Evolutionary conservation across 2,329 filamentous ascomycete genomes (phyloP).

Genomic region (Stagonosporopsis cucurbitacearum): DNA sequence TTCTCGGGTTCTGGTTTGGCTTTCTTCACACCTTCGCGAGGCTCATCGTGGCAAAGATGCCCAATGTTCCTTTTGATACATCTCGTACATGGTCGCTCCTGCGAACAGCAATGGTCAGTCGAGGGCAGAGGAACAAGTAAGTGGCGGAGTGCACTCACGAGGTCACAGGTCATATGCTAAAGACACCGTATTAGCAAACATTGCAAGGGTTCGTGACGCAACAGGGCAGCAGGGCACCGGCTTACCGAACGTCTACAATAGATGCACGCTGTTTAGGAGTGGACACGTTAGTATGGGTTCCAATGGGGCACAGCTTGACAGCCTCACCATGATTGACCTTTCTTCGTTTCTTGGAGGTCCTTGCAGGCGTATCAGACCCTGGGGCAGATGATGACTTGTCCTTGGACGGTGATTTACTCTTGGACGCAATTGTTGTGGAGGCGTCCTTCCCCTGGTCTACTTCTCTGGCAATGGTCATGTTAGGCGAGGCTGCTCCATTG

Average conservation of each 20-base stretch:
- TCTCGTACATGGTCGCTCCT: constrained; percentile 95
- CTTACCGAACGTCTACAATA: constrained; percentile 61
- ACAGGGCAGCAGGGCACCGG: constrained; percentile 29
- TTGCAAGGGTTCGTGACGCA: constrained; percentile 23
- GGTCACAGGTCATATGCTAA: constrained; percentile 62
- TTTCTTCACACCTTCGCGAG: constrained; percentile 83
- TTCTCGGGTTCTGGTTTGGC: constrained; percentile 64
- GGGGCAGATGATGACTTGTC: constrained; percentile 38
- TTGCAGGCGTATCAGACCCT: constrained; percentile 40
- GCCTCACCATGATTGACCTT: constrained; percentile 61
- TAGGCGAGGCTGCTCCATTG: constrained; percentile 47
- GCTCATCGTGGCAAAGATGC: constrained; percentile 97
- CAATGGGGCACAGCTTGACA: constrained; percentile 32
- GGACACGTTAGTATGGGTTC: constrained; percentile 38
- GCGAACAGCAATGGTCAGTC: constrained; percentile 47
- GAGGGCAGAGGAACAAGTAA: constrained; percentile 27
- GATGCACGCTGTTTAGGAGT: constrained; percentile 53
- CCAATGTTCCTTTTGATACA: constrained; percentile 99
- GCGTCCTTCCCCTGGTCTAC: constrained; percentile 38
- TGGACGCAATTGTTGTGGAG: constrained; percentile 34
- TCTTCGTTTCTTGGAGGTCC: constrained; percentile 56
- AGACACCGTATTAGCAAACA: constrained; percentile 43
- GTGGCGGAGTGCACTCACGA: constrained; percentile 44
- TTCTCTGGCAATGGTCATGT: constrained; percentile 43
- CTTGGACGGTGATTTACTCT: constrained; percentile 38